Base-by-base conservation (phyloP, 2,329 filamentous ascomycete genomes). In the Xylogone sp. region DNA sequence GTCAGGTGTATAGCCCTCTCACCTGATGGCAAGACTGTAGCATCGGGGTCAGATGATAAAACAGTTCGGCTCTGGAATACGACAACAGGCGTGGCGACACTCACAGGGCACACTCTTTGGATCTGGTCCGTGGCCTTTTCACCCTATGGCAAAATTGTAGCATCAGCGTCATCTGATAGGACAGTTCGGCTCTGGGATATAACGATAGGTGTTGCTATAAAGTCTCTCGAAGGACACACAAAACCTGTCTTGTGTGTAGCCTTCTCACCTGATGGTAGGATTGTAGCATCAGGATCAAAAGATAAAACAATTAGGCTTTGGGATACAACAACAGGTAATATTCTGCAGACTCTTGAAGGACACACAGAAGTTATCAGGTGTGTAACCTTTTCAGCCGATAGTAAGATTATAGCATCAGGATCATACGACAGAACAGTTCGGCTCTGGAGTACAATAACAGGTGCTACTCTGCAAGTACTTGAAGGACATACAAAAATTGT, bases 281-380 rank as follows among this genome's bases (percentile, higher is more conserved):
- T 51, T 12, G 10, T 56, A 13, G 53, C 52, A 18, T 54, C 52
- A 43, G 51, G 19, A 9, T 55, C 51, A 20, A 1, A 3, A 2
- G 39, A 54, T 24, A 43, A 42, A 5, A 54, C 53, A 21, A 21
- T 54, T 19, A 47, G 24, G 52, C 42, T 54, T 21, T 56, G 51
- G 53, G 56, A 59, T 48, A 31, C 29, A 7, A 42, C 45, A 42
- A 56, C 52, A 2, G 57, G 54, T 19, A 42, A 29, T 24, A 27
- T 19, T 21, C 24, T 20, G 46, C 45, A 52, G 46, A 58, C 53
- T 34, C 44, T 58, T 31, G 43, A 46, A 31, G 43, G 43, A 16
- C 92, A 97, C 63, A 85, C 82, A 1, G 13, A 21, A 22, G 18
- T 89, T 10, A 88, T 97, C 53, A 82, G 92, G 2, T 29, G 18